Evolutionary conservation across 352 stramenopile genomes (phyloP).

Genomic region (Phytophthora macrochlamydospora): DNA sequence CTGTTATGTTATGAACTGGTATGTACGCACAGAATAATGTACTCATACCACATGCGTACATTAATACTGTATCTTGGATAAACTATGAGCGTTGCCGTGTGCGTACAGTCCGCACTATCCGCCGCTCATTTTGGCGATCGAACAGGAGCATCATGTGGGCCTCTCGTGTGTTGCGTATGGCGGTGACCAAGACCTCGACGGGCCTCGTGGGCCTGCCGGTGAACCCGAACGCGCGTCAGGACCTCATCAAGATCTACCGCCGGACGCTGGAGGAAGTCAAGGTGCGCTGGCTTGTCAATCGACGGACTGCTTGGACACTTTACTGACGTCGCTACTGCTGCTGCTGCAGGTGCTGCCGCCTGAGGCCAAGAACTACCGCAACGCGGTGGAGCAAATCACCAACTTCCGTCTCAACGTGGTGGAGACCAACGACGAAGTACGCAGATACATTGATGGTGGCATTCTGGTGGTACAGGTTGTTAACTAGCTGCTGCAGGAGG

Average conservation of each 20-base stretch:
- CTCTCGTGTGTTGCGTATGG: conserved; percentile 83
- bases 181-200: conserved; percentile 88
- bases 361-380: conserved; percentile 75
- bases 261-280: conserved; percentile 84
- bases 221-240: conserved; percentile 81
- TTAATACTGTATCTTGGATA: not conserved
- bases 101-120: not conserved
- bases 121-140: not conserved
- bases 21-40: not conserved
- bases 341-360: conserved; percentile 58
- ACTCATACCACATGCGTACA: too few relatives aligned
- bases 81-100: not conserved
- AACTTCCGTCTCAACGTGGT: conserved; percentile 85
- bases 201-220: conserved; percentile 85
- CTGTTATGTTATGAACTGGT: not conserved
- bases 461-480: conserved; percentile 22
- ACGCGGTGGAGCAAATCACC: conserved; percentile 84
- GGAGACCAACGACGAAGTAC: conserved; percentile 73
- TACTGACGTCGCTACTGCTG: conserved; percentile 13
- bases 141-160: conserved; percentile 68
- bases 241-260: conserved; percentile 87
- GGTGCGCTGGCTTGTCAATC: conserved; percentile 32
- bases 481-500: conserved; percentile 45
- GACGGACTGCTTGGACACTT: not conserved
- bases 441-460: conserved; percentile 5